Base-by-base conservation (phyloP, 768 basidiomycete species). In the Rhizopogon salebrosus region DNA sequence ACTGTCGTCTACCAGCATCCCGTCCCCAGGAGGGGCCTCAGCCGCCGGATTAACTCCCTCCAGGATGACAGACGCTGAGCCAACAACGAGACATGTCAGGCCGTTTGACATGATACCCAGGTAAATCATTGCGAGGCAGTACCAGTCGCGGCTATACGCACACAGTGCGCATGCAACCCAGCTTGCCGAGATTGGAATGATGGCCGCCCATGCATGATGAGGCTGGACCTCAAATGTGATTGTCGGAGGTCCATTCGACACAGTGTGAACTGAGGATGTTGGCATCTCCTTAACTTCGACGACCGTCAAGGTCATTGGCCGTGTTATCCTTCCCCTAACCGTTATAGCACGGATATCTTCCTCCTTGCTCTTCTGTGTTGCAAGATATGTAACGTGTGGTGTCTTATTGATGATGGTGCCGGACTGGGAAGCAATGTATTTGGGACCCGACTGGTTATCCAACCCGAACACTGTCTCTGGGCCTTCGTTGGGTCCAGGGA, bases 361-460 rank as follows among this genome's bases (percentile, higher is more conserved):
- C 1, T 18, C 29, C 13, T 18, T 26, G 29, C 61, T 60, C 6
- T 45, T 42, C 29, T 57, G 48, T 14, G 55, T 48, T 2, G 20
- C 80, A 77, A 70, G 85, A 84, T 49, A 71, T 76, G 26, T 89
- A 82, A 60, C 80, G 69, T 23, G 85, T 72, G 39, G 79, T 74
- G 61, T 80, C 73, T 4, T 66, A 62, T 2, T 65, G 75, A 39
- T 71, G 66, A 51, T 73, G 77, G 57, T 88, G 68, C 66, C 87
- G 78, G 46, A 92, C 71, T n/a, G 83, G 57, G 88, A 81, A 1
- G 87, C 83, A 57, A 84, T 82, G 66, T 81, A 92, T 57, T 87
- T 87, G 38, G 89, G 89, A 2, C 70, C 70, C 35, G n/a, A 11
- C 39, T 54, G 54, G 14, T 64, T 69, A 14, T 56, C 60, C 36